Base-by-base conservation (phyloP, 192 early-diverging fungal species). In the Coemansia sp. region DNA sequence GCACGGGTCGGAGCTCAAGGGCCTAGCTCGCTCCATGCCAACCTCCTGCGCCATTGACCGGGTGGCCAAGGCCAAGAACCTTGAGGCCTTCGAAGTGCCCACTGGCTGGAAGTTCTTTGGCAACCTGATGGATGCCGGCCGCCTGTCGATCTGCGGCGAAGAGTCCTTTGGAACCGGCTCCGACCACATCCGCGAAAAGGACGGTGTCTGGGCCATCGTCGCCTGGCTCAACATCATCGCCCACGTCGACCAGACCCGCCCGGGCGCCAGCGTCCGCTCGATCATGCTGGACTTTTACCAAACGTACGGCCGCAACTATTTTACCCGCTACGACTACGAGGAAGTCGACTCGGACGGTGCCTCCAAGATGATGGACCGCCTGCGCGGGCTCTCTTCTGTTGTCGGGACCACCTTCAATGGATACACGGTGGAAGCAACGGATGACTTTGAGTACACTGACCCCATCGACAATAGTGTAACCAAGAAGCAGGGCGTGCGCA, bases 71-170 rank as follows among this genome's bases (percentile, higher is more conserved):
- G 85, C 88, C 67, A 82, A 88, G 67, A 83, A 84, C 0, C 53
- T 91, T 7, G 65, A 86, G 38, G 40, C 77, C 46, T 98, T 86
- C 56, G 92, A 96, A 67, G 88, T 90, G 4, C 95, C 95, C 11
- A 98, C 95, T 5, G 88, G 83, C 29, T 87, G 86, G 86, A 89
- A 94, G 76, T 98, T 98, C 79, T 98, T 98, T 83, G 93, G 96
- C 33, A 96, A 96, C 76, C 67, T 98, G 32, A 95, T 98, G 94
- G 96, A 98, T 60, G 94, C 91, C 23, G 87, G 86, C 13, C 77
- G 87, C 34, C 77, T 91, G 48, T 92, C 90, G 1, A 91, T 98
- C 49, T 98, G 96, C 58, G 96, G 96, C 42, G 96, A 98, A 57
- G 96, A 98, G 72, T 89, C 85, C 5, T 98, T 98, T 68, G 96